These are phyloP conservation scores for Prunus yedoensis DNA, from an alignment of 331 rosid genomes.

Conservation along the genomic window DNA sequence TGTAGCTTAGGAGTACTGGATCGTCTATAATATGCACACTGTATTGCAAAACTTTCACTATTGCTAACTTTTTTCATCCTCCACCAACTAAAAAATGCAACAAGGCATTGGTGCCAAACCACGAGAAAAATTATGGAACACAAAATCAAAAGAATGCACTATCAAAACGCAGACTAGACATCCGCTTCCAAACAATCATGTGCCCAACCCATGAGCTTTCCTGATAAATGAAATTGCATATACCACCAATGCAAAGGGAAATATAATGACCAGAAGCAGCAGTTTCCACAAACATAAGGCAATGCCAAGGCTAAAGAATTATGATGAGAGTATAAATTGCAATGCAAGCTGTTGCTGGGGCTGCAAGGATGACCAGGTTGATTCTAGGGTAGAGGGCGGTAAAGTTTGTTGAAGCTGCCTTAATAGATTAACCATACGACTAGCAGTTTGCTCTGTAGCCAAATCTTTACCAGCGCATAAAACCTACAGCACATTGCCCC, in stretches of 20 bases:
- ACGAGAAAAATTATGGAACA: constrained; percentile 13
- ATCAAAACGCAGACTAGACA: constrained; percentile 27
- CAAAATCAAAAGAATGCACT: constrained; percentile 31
- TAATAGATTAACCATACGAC: constrained; percentile 19
- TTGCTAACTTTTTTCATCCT: constrained; percentile 15
- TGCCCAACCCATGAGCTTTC: constrained; percentile 22
- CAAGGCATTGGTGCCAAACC: constrained; percentile 24
- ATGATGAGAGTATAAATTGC: constrained; percentile 25
- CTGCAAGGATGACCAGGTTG: constrained; percentile 28
- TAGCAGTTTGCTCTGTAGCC: constrained; percentile 21
- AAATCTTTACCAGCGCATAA: constrained; percentile 25
- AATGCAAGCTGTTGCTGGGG: constrained; percentile 28
- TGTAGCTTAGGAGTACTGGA: neutral
- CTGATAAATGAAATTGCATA: constrained; percentile 11
- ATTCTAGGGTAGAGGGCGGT: constrained; percentile 17
- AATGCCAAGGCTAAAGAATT: neutral
- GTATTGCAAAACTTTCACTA: constrained; percentile 36
- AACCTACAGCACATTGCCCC: constrained; percentile 10
- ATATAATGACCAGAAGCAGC: neutral
- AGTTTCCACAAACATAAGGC: neutral
- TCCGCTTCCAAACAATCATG: constrained; percentile 34
- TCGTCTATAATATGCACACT: constrained; percentile 26
- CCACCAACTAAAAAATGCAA: constrained; percentile 23
- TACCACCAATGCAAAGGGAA: constrained; percentile 16
- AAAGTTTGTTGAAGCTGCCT: constrained; percentile 27